These are phyloP conservation scores for Lodderomyces parapsilosis DNA, from an alignment of 1,139 yeast genomes.

Conservation along the genomic window DNA sequence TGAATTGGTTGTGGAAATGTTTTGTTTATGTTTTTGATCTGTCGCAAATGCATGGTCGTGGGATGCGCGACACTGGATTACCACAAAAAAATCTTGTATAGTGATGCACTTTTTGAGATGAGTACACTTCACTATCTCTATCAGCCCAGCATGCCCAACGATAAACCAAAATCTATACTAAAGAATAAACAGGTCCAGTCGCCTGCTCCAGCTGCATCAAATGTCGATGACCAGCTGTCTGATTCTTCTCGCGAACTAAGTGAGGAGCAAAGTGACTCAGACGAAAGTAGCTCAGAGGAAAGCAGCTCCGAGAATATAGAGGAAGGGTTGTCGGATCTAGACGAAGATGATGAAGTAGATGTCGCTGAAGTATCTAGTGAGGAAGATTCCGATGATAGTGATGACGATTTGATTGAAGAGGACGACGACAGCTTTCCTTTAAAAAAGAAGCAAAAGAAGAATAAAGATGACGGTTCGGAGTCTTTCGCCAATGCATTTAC, in stretches of 20 bases:
- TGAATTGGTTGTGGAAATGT: not conserved
- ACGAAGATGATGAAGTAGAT: slow-evolving; percentile 17
- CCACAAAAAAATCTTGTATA: not conserved
- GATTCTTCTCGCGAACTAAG: slow-evolving; percentile 8
- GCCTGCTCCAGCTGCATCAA: slow-evolving; percentile 4
- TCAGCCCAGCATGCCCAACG: not conserved
- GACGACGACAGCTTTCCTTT: slow-evolving; percentile 44
- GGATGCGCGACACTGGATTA: not conserved
- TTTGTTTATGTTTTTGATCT: slow-evolving; percentile 2
- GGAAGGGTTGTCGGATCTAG: slow-evolving; percentile 13
- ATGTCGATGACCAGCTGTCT: not conserved
- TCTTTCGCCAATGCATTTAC: slow-evolving; percentile 79
- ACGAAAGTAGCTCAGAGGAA: slow-evolving; percentile 11
- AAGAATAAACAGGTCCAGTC: slow-evolving; percentile 4
- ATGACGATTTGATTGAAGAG: slow-evolving; percentile 23
- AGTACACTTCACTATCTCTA: not conserved
- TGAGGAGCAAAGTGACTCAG: slow-evolving; percentile 8
- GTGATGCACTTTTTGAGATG: slow-evolving; percentile 1
- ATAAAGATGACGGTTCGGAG: slow-evolving; percentile 64
- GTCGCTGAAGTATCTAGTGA: slow-evolving; percentile 15
- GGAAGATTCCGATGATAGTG: slow-evolving; percentile 19
- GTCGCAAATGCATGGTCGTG: not conserved
- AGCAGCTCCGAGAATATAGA: slow-evolving; percentile 7
- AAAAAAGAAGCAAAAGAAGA: slow-evolving; percentile 49
- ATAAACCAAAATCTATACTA: slow-evolving; percentile 5